Conservation (phyloP, 192 early-diverging fungal species). For the Jimgerdemannia flammicorona region DNA sequence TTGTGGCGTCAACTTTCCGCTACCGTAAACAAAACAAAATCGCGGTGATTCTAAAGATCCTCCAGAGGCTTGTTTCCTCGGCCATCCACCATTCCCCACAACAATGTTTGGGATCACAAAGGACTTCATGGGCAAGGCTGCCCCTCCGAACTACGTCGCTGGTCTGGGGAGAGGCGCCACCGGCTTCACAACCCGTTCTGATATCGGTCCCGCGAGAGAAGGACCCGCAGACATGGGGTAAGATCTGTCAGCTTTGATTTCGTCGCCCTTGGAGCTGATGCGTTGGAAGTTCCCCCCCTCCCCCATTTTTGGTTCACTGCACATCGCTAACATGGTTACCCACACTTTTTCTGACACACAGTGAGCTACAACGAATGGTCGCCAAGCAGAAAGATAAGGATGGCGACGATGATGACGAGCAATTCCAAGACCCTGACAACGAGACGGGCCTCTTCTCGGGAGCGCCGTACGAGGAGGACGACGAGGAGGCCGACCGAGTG, state of each 20-base stretch:
- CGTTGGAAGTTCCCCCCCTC: background rate
- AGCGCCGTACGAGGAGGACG: constrained; percentile 90
- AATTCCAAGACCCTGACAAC: constrained; percentile 89
- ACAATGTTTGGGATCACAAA: constrained; percentile 62
- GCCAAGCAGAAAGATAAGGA: constrained; percentile 45
- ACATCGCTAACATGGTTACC: too few species aligned
- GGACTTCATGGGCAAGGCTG: constrained; percentile 91
- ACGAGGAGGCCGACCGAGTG: constrained; percentile 95
- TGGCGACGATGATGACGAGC: constrained; percentile 70
- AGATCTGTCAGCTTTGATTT: background rate
- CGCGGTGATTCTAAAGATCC: background rate
- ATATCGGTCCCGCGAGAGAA: constrained; percentile 96
- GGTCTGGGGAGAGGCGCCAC: constrained; percentile 95
- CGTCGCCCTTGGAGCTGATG: background rate
- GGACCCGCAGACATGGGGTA: constrained; percentile 44
- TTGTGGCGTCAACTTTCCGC: background rate
- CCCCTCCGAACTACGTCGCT: constrained; percentile 96
- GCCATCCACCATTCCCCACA: background rate
- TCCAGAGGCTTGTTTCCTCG: background rate
- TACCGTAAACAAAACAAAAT: background rate
- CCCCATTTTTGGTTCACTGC: too few species aligned
- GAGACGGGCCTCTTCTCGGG: constrained; percentile 87
- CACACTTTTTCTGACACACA: background rate
- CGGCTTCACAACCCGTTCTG: constrained; percentile 97
- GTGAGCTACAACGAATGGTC: constrained; percentile 34